These are phyloP conservation scores for Chaetomidium leptoderma DNA, from an alignment of 495 filamentous ascomycete species.

Conservation along the genomic window DNA sequence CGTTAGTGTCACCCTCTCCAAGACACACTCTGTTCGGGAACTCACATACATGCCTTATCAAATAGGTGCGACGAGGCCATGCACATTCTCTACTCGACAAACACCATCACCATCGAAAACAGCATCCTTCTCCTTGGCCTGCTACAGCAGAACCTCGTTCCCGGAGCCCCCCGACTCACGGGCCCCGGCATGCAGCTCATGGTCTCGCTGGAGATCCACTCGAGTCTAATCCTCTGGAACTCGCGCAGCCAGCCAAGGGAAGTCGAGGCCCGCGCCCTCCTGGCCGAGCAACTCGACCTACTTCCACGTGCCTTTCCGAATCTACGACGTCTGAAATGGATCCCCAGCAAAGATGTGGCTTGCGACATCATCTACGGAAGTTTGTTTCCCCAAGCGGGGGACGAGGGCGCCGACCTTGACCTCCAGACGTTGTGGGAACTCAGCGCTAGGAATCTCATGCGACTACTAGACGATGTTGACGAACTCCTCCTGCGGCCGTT, in stretches of 20 bases:
- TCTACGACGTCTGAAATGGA: neutral
- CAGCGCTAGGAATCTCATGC: too few species aligned
- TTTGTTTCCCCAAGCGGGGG: too few species aligned
- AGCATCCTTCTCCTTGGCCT: neutral
- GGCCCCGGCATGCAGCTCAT: neutral
- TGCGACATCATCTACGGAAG: neutral
- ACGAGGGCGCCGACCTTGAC: too few species aligned
- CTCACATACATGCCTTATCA: neutral
- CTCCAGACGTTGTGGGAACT: too few species aligned
- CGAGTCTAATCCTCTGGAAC: neutral
- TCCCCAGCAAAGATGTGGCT: neutral
- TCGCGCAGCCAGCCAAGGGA: neutral
- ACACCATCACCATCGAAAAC: neutral
- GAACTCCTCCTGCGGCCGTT: neutral
- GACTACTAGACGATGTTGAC: neutral
- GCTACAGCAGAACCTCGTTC: neutral
- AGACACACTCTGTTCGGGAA: neutral
- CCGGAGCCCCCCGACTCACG: neutral
- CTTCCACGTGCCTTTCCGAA: neutral
- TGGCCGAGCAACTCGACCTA: neutral
- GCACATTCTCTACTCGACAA: neutral
- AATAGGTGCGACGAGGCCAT: neutral
- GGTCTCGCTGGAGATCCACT: neutral
- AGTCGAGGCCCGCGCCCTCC: neutral
- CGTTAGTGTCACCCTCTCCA: neutral